Percentiles rank a stretch among this genome's conserved stretches.
phyloP scores from a whole-genome alignment of 495 filamentous ascomycete species.

The Xylaria scruposa region DNA sequence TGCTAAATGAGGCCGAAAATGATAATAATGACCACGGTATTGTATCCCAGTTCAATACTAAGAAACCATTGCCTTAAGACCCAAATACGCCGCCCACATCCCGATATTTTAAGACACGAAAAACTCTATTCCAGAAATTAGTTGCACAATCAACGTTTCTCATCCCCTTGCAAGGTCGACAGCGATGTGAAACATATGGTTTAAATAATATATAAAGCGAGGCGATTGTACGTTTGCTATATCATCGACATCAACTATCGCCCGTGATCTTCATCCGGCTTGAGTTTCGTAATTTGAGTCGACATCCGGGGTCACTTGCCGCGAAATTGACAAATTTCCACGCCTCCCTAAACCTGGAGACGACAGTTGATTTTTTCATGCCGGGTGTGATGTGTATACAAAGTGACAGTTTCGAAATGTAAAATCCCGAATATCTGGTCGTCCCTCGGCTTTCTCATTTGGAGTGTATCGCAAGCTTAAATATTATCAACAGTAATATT shows the following conservation, averaged over 20 bases:
- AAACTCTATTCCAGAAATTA: no score
- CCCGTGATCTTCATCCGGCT: not conserved
- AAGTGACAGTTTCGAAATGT: not conserved
- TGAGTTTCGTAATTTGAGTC: not conserved
- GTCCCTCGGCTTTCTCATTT: not conserved
- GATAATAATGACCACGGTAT: not conserved
- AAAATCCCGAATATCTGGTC: not conserved
- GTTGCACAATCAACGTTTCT: not conserved
- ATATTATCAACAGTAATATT: not conserved
- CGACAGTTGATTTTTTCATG: not conserved
- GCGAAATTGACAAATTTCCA: not conserved
- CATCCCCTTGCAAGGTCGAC: not conserved
- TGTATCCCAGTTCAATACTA: not conserved
- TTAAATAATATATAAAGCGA: not conserved
- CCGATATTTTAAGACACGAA: not conserved
- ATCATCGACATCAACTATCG: not conserved
- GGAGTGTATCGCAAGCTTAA: not conserved
- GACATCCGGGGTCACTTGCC: not conserved
- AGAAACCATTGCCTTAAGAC: not conserved
- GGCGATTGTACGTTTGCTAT: not conserved
- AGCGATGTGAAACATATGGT: not conserved
- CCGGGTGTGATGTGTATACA: not conserved
- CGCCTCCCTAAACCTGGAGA: not conserved
- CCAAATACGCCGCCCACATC: not conserved
- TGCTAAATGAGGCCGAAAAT: not conserved